Base-by-base conservation (phyloP, 2,329 filamentous ascomycete genomes). In the Onygena corvina region DNA sequence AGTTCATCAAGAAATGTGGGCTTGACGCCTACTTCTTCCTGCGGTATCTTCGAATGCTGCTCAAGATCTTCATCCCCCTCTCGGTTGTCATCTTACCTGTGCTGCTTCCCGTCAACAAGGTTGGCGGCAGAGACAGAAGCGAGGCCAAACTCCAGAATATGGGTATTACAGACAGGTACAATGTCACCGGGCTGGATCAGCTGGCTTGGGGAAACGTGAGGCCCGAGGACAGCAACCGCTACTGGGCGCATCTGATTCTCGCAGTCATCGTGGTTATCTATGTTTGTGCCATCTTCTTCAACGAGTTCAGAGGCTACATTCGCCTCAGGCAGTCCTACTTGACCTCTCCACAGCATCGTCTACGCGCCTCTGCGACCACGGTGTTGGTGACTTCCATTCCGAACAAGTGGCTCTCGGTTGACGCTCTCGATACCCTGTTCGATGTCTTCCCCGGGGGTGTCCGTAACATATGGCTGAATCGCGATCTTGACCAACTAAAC, bases 1-100 rank as follows among this genome's bases (percentile, higher is more conserved):
- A 94, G 58, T 80, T 98, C 57, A 94, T 98, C 59, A 83, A 90
- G 48, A 94, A 95, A 66, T 95, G 90, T 58, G 92, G 92, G 14
- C 77, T 98, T 7, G 92, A 98, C 63, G 88, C 90, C 60, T 98
- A 94, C 69, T 94, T 96, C 71, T 98, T 98, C 65, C 75, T 98
- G 1, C 84, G 93, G 54, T 98, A 94, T 61, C 76, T 89, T 21
- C 80, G 83, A 53, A 84, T 86, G 60, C 78, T 96, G 3, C 76
- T 96, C 36, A 81, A 94, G 62, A 94, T 98, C 54, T 96, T 98
- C 63, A 70, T 94, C 33, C 88, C 92, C 1, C 80, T 94, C 50
- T 80, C 84, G 9, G 57, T 79, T 21, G 61, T 95, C 46, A 81
- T 94, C 23, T 72, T 95, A 48, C 92, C 92, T 0, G 83, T 95